phyloP scores from a whole-genome alignment of 2,329 filamentous ascomycete genomes.

The Triangularia setosa region DNA sequence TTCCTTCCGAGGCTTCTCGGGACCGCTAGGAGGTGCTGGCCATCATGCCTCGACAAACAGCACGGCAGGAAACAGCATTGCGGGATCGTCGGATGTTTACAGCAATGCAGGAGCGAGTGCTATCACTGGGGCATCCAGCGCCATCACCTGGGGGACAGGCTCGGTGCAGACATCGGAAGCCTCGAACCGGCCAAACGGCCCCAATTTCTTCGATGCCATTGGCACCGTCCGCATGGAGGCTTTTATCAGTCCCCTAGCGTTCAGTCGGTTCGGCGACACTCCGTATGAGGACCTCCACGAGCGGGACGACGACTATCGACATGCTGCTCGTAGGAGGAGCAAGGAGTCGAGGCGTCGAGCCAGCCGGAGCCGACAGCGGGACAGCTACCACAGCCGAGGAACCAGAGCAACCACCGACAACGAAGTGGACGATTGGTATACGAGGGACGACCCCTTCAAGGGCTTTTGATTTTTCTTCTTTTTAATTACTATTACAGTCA shows the following conservation, averaged over 20 bases:
- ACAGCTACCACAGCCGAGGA: constrained; percentile 46
- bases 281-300: constrained; percentile 39
- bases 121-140: constrained; percentile 19
- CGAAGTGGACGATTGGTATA: constrained; percentile 51
- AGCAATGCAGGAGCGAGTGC: constrained; percentile 26
- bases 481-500: constrained; percentile 10
- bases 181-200: constrained; percentile 42
- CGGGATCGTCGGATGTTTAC: constrained; percentile 30
- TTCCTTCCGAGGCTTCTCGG: constrained; percentile 76
- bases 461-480: constrained; percentile 45
- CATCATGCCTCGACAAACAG: constrained; percentile 49
- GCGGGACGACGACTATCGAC: constrained; percentile 43
- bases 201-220: constrained; percentile 78
- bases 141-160: constrained; percentile 31
- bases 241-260: constrained; percentile 69
- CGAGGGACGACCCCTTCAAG: constrained; percentile 58
- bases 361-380: constrained; percentile 52
- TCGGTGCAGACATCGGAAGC: constrained; percentile 55
- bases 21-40: constrained; percentile 41
- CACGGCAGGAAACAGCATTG: constrained; percentile 49
- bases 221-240: constrained; percentile 96
- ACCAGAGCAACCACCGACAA: constrained; percentile 40
- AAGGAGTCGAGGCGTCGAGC: constrained; percentile 51
- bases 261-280: constrained; percentile 44
- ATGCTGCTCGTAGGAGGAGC: constrained; percentile 48